phyloP scores from a whole-genome alignment of 2,329 filamentous ascomycete species.

The Epichloe sp. region DNA sequence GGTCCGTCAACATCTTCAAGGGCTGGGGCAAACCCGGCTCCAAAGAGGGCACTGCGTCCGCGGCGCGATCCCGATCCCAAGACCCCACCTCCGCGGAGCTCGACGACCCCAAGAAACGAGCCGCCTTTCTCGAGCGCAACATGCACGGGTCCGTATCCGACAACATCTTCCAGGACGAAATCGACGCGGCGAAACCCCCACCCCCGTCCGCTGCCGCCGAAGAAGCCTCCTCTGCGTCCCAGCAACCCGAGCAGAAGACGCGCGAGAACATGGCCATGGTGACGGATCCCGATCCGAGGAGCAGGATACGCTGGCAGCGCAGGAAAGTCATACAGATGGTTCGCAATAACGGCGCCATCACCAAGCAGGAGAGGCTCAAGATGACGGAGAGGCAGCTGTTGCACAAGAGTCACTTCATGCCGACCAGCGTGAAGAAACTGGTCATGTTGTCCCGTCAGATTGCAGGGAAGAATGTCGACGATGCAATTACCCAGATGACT shows the following conservation, averaged over 20 bases:
- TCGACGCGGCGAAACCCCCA: conserved; percentile 25
- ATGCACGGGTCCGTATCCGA: conserved; percentile 33
- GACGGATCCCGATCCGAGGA: conserved; percentile 62
- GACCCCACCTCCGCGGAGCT: conserved; percentile 20
- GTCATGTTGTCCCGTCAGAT: conserved; percentile 78
- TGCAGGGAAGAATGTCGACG: conserved; percentile 81
- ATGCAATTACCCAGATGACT: conserved; percentile 87
- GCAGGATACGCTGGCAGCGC: conserved; percentile 63
- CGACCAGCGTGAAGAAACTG: conserved; percentile 87
- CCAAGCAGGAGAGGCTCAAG: conserved; percentile 52
- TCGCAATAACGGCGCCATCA: conserved; percentile 37
- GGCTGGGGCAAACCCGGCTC: conserved; percentile 19
- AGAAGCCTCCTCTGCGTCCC: conserved; percentile 7
- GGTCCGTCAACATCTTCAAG: conserved; percentile 28
- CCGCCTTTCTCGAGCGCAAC: conserved; percentile 27
- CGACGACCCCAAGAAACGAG: conserved; percentile 28
- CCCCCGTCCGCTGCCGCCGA: conserved; percentile 7
- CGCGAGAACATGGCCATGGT: conserved; percentile 44
- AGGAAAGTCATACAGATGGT: conserved; percentile 73
- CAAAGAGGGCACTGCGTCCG: conserved; percentile 18
- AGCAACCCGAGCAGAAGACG: conserved; percentile 24
- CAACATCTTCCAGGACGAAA: conserved; percentile 51
- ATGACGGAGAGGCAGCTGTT: conserved; percentile 43
- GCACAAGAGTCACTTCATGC: conserved; percentile 56
- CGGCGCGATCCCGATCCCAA: conserved; percentile 10